A percentile compares a stretch with the other conserved stretches of the same genome.
phyloP scores from a whole-genome alignment of 2,329 filamentous ascomycete species.

The Aspergillus cejpii region DNA sequence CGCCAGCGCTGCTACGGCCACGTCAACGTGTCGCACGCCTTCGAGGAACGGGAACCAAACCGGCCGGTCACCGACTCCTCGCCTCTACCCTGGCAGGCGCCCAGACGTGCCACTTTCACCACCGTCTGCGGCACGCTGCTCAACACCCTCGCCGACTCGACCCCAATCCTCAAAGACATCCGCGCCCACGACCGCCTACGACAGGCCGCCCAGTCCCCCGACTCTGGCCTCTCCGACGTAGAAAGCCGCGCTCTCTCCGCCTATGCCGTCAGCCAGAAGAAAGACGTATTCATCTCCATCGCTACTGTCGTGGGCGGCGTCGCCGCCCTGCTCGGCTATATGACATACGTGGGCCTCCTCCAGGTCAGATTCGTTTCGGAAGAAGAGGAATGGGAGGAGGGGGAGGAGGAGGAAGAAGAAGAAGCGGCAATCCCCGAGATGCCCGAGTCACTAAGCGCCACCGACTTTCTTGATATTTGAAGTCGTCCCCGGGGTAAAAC shows the following conservation, averaged over 20 bases:
- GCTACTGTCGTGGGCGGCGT: constrained; percentile 31
- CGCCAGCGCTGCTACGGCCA: constrained; percentile 35
- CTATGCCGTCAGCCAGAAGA: constrained; percentile 23
- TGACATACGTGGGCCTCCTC: constrained; percentile 28
- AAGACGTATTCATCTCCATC: constrained; percentile 33
- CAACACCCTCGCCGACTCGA: constrained; percentile 32
- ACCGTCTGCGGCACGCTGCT: constrained; percentile 33
- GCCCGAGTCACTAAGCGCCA: constrained; percentile 11
- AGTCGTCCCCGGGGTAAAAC: too few species aligned
- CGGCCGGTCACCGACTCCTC: constrained; percentile 21
- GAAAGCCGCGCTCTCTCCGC: constrained; percentile 24
- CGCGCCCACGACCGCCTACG: constrained; percentile 35
- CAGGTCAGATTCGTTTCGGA: constrained; percentile 7
- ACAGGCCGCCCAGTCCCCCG: constrained; percentile 24
- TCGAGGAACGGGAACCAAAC: background rate
- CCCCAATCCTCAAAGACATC: constrained; percentile 33
- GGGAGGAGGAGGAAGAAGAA: constrained; percentile 14
- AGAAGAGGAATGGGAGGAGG: constrained; percentile 6
- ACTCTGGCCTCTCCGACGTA: constrained; percentile 18
- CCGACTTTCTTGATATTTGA: constrained; percentile 14
- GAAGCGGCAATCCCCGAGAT: background rate
- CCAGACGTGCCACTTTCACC: constrained; percentile 27
- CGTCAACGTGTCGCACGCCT: constrained; percentile 21
- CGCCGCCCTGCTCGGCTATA: constrained; percentile 34
- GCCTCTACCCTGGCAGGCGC: constrained; percentile 35